Percentiles rank a stretch among this genome's conserved stretches.
Conservation (phyloP, 768 basidiomycete genomes). For the Pisolithus albus region DNA sequence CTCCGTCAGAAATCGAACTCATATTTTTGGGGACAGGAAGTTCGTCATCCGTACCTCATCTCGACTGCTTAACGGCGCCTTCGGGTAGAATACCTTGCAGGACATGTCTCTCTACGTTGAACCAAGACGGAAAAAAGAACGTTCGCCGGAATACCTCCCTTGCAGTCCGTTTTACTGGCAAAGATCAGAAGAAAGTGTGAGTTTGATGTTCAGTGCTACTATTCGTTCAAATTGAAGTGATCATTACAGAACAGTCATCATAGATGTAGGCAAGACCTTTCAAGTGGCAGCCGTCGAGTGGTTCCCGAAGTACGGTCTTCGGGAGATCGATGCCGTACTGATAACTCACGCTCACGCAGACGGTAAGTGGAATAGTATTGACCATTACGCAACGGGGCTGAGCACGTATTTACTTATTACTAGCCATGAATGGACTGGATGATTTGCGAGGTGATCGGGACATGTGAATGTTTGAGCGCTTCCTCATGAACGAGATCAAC, state of each 20-base stretch:
- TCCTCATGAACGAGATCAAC: constrained; percentile 5
- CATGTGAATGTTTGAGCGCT: neutral
- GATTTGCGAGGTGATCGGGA: constrained; percentile 64
- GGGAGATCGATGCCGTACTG: constrained; percentile 67
- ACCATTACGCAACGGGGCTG: neutral
- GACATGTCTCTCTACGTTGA: constrained; percentile 63
- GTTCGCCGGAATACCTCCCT: constrained; percentile 78
- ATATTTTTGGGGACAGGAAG: constrained; percentile 84
- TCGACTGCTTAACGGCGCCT: constrained; percentile 70
- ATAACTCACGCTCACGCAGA: constrained; percentile 89
- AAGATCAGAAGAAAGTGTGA: constrained; percentile 42
- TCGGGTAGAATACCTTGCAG: constrained; percentile 45
- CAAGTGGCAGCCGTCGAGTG: constrained; percentile 47
- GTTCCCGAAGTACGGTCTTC: constrained; percentile 68
- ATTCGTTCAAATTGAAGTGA: constrained; percentile 1
- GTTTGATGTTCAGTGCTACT: constrained; percentile 22
- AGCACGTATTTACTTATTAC: neutral
- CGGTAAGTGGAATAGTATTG: constrained; percentile 30
- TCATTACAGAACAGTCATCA: constrained; percentile 57
- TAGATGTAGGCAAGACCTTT: constrained; percentile 86
- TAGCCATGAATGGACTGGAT: constrained; percentile 85
- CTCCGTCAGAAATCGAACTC: constrained; percentile 41
- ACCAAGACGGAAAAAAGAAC: constrained; percentile 73
- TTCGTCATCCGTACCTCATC: constrained; percentile 62
- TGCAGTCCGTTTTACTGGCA: constrained; percentile 44